Percentiles rank a stretch among this genome's conserved stretches.
Conservation (phyloP, 1,284 basidiomycete genomes). For the Cutaneotrichosporon spelunceum region DNA sequence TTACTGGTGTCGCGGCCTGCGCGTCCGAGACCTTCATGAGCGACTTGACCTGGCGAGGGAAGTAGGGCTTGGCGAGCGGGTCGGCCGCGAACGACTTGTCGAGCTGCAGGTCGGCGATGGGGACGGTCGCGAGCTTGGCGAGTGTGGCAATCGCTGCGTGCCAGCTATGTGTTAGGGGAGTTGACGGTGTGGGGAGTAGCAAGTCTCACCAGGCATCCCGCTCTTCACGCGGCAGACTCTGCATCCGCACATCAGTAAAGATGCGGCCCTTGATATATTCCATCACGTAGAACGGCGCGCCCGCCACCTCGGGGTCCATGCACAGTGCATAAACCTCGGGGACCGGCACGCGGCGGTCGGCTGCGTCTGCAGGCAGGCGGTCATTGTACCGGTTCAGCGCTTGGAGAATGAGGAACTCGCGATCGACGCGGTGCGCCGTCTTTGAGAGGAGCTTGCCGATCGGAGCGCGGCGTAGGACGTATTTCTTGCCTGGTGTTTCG, state of each 20-base stretch:
- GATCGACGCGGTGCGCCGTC: conserved; percentile 91
- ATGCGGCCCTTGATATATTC: conserved; percentile 89
- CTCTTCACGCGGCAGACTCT: conserved; percentile 61
- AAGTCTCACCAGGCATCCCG: conserved; percentile 51
- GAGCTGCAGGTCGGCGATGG: conserved; percentile 67
- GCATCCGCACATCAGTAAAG: conserved; percentile 80
- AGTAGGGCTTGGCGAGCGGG: conserved; percentile 62
- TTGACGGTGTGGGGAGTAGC: not conserved
- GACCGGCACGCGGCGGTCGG: conserved; percentile 63
- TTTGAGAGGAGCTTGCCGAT: conserved; percentile 76
- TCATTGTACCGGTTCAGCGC: conserved; percentile 73
- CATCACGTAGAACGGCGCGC: conserved; percentile 94
- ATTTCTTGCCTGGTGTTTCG: conserved; percentile 24
- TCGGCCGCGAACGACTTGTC: conserved; percentile 68
- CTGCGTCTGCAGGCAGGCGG: conserved; percentile 8
- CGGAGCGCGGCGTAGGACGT: conserved; percentile 90
- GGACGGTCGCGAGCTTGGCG: conserved; percentile 68
- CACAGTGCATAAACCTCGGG: conserved; percentile 82
- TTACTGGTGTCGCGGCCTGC: conserved; percentile 65
- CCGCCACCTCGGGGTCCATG: conserved; percentile 70
- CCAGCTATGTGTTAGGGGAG: conserved; percentile 59
- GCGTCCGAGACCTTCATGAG: conserved; percentile 68
- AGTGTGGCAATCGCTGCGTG: conserved; percentile 70
- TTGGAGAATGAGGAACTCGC: conserved; percentile 77
- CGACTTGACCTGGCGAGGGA: conserved; percentile 86